Conservation (phyloP, 2,329 filamentous ascomycete genomes). For the Daldinia sp. region DNA sequence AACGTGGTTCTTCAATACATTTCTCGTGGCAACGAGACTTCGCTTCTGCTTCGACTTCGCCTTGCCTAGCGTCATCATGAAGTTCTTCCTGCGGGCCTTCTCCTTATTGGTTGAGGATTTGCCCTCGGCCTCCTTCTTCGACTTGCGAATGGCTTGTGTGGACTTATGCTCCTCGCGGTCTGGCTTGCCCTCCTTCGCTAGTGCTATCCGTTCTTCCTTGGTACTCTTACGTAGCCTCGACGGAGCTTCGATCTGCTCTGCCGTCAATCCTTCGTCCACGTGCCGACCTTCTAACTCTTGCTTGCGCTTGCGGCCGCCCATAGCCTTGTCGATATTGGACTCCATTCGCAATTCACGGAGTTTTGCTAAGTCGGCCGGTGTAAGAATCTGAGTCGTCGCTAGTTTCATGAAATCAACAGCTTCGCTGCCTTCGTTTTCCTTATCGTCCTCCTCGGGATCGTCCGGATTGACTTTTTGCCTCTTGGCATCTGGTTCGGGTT, state of each 20-base stretch:
- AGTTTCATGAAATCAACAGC: conserved; percentile 71
- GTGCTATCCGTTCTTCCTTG: conserved; percentile 86
- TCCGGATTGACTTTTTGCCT: conserved; percentile 63
- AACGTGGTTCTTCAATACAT: conserved; percentile 81
- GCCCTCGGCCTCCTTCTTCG: conserved; percentile 86
- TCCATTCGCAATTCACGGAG: conserved; percentile 85
- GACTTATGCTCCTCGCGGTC: conserved; percentile 82
- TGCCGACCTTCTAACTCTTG: conserved; percentile 66
- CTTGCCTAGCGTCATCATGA: conserved; percentile 97
- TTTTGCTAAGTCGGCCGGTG: conserved; percentile 94
- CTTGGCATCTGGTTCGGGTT: conserved; percentile 72
- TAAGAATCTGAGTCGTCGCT: conserved; percentile 93
- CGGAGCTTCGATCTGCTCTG: conserved; percentile 89
- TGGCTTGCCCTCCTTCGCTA: conserved; percentile 83
- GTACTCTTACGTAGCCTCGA: conserved; percentile 82
- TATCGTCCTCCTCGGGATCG: conserved; percentile 50
- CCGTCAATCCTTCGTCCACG: conserved; percentile 87
- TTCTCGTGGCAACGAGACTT: conserved; percentile 85
- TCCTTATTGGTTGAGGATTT: conserved; percentile 98
- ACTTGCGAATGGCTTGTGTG: conserved; percentile 82
- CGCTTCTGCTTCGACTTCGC: conserved; percentile 95
- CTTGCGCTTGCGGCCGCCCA: conserved; percentile 60
- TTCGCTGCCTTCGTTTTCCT: conserved; percentile 54
- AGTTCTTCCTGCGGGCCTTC: conserved; percentile 97
- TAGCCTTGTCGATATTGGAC: conserved; percentile 72